Conservation (phyloP, 495 filamentous ascomycete species). For the Hypoxylon fragiforme region DNA sequence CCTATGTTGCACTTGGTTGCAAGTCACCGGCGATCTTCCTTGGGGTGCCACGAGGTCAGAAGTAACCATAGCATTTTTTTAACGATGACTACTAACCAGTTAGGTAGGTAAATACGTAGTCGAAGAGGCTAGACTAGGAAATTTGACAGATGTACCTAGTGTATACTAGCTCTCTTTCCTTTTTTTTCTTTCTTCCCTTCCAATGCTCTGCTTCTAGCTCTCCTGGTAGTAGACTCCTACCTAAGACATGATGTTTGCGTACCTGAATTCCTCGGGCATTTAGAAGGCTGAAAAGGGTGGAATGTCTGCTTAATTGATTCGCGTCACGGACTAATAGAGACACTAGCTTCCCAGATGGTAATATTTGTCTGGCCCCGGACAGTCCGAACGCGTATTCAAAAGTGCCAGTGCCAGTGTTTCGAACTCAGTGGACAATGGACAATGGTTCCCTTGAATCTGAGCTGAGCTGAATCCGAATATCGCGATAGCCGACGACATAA, state of each 20-base stretch:
- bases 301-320: constrained; percentile 23
- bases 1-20: no score
- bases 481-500: constrained; percentile 13
- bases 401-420: constrained; percentile 4
- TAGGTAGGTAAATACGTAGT: no score
- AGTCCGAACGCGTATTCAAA: constrained; percentile 21
- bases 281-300: constrained; percentile 7
- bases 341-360: constrained; percentile 2
- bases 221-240: no score
- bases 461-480: constrained; percentile 12
- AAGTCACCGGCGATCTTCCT: constrained; percentile 24
- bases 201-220: no score
- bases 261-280: constrained; percentile 10
- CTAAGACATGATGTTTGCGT: constrained; percentile 22
- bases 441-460: no score
- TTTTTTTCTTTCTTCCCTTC: background rate
- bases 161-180: no score
- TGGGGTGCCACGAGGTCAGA: constrained; percentile 14
- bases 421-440: constrained; percentile 6
- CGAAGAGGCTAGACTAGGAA: background rate
- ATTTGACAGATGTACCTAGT: no score
- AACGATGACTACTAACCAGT: no score
- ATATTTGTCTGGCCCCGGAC: constrained; percentile 11
- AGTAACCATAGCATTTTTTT: constrained; percentile 5
- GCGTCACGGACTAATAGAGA: constrained; percentile 14